Base-by-base conservation (phyloP, 495 filamentous ascomycete species). In the Daldinia grandis region DNA sequence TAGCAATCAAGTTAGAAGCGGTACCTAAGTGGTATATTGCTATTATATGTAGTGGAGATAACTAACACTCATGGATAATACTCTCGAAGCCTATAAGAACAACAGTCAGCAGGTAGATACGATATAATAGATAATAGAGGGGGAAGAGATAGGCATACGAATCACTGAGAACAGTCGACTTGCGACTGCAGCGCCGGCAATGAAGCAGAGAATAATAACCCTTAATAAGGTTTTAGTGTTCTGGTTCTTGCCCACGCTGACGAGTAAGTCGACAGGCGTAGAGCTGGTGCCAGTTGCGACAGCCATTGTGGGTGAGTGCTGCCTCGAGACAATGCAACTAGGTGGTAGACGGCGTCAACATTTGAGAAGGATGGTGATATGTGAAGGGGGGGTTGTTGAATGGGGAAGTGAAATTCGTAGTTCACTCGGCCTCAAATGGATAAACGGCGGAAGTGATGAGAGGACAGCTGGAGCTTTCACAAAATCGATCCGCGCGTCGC, bases 111-210 rank as follows among this genome's bases (percentile, higher is more conserved):
- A 73, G 28, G 58, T 38, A 35, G 67, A 14, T 56, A 62, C 28
- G 30, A 12, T 19, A 14, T 31, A n/a, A 17, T 9, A 15, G 8
- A 51, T 50, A 31, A 70, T 37, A 68, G 64, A 61, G 35, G 9
- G 12, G 24, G 1, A n/a, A 37, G 9, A 30, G n/a, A 56, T 30
- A 56, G 65, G 85, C 93, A 78, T 90, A 96, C 93, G 90, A 79
- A 99, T 98, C 55, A 99, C 96, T 78, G 92, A 95, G 86, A 99
- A 99, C 61, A 99, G 85, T 75, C 96, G 92, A 85, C 94, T 97
- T 53, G 95, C 88, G 77, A 98, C 87, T 58, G 96, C 95, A 50
- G 95, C 95, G 55, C 87, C 94, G 69, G 96, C 96, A 79, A 99
- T 97, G 71, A 93, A 91, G 76, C 84, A 87, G 58, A 99, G 89